A percentile compares a stretch with the other conserved stretches of the same genome.
Conservation (phyloP, 345 rosid genomes). For the Corchorus capsularis region DNA sequence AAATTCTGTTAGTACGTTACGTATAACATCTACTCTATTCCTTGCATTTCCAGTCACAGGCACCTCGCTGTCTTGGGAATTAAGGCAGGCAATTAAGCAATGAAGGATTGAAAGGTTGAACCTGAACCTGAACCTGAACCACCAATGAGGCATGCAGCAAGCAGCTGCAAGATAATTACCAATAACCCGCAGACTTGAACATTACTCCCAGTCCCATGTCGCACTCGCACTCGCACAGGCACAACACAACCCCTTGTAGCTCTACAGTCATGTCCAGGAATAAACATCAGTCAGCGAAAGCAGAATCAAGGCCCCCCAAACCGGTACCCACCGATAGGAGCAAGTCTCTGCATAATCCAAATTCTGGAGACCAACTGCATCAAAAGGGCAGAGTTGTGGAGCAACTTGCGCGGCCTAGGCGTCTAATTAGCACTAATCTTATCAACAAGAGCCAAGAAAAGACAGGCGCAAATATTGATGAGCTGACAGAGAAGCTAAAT, state of each 20-base stretch:
- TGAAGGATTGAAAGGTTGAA: not conserved
- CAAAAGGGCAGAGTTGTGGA: slow-evolving; percentile 42
- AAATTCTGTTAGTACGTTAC: not conserved
- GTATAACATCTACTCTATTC: not conserved
- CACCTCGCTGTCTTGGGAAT: not conserved
- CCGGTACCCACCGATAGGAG: slow-evolving; percentile 35
- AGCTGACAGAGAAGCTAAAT: slow-evolving; percentile 53
- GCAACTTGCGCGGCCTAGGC: slow-evolving; percentile 58
- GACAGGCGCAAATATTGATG: slow-evolving; percentile 31
- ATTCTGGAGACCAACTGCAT: slow-evolving; percentile 44
- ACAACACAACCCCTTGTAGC: slow-evolving; percentile 43
- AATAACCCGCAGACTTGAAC: slow-evolving; percentile 5
- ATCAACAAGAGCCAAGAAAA: slow-evolving; percentile 33
- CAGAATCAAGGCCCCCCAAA: slow-evolving; percentile 45
- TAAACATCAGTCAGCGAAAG: slow-evolving; percentile 34
- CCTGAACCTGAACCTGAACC: not conserved
- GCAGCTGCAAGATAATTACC: slow-evolving; percentile 21
- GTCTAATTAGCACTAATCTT: slow-evolving; percentile 16
- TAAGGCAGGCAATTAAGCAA: slow-evolving; percentile 1
- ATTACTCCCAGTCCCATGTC: slow-evolving; percentile 18
- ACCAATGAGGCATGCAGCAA: slow-evolving; percentile 26
- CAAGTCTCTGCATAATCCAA: slow-evolving; percentile 49
- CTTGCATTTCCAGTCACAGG: not conserved
- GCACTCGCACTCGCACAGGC: not conserved
- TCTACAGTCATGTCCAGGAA: slow-evolving; percentile 41